Evolutionary conservation across 1,284 basidiomycete species (phyloP).

Genomic region (Melampsora larici-populina): DNA sequence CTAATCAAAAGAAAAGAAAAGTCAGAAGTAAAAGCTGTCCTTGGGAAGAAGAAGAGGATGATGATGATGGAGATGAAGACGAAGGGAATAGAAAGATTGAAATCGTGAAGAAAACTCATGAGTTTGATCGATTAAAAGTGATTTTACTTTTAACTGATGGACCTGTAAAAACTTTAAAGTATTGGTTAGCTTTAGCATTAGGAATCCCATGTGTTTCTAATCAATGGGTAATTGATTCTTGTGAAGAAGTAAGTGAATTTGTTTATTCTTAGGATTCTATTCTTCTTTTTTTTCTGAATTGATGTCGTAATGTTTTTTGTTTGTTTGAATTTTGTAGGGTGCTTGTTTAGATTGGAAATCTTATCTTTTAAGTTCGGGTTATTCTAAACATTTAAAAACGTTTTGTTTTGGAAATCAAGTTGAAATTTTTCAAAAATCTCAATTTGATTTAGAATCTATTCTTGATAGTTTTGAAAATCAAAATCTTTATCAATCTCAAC

Average conservation of each 20-base stretch:
- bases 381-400: neutral
- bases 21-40: too few species aligned
- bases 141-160: constrained; percentile 69
- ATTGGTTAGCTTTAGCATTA: constrained; percentile 71
- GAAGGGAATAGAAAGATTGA: too few species aligned
- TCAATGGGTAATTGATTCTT: constrained; percentile 59
- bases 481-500: too few species aligned
- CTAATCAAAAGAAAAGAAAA: too few species aligned
- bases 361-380: constrained; percentile 1
- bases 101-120: too few species aligned
- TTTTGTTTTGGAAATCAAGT: too few species aligned
- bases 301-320: too few species aligned
- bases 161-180: constrained; percentile 69
- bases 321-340: neutral
- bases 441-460: neutral
- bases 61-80: too few species aligned
- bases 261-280: neutral
- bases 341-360: constrained; percentile 54
- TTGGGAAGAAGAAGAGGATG: too few species aligned
- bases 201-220: constrained; percentile 77
- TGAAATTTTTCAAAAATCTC: neutral
- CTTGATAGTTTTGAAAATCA: neutral
- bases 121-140: constrained; percentile 54
- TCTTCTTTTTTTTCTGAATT: neutral
- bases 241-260: constrained; percentile 54